Percentiles rank a stretch among this genome's conserved stretches.
phyloP scores from a whole-genome alignment of 2,329 filamentous ascomycete species.

The Calcarisporium arbuscula region DNA sequence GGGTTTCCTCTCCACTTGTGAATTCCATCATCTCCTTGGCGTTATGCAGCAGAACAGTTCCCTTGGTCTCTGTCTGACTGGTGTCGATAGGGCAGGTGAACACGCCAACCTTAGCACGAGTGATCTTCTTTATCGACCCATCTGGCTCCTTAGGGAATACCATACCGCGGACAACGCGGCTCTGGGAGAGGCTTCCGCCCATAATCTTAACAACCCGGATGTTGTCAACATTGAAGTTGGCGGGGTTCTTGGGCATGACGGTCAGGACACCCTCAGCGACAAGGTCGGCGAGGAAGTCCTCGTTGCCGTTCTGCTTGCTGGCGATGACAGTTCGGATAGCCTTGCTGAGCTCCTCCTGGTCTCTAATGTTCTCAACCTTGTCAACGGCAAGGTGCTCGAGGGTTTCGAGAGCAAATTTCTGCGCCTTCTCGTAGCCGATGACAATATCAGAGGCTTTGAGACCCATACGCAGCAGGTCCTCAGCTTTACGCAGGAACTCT shows the following conservation, averaged over 20 bases:
- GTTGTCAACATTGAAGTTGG: slow-evolving; percentile 98
- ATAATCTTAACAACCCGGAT: slow-evolving; percentile 99
- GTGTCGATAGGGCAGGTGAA: slow-evolving; percentile 95
- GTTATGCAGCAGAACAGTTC: slow-evolving; percentile 92
- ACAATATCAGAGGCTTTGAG: slow-evolving; percentile 98
- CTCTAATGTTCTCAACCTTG: slow-evolving; percentile 77
- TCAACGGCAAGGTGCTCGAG: slow-evolving; percentile 88
- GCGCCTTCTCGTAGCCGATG: slow-evolving; percentile 90
- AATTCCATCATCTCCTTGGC: slow-evolving; percentile 99
- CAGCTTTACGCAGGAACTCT: slow-evolving; percentile 92
- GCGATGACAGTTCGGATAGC: slow-evolving; percentile 92
- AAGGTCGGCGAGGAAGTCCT: slow-evolving; percentile 79
- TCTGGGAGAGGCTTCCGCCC: slow-evolving; percentile 92
- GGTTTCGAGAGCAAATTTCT: slow-evolving; percentile 76
- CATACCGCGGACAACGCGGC: slow-evolving; percentile 93
- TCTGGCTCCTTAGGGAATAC: slow-evolving; percentile 96
- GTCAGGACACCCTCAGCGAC: slow-evolving; percentile 81
- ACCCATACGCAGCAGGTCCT: slow-evolving; percentile 93
- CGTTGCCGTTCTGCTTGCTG: slow-evolving; percentile 92
- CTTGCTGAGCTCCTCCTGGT: slow-evolving; percentile 82
- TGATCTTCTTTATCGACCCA: slow-evolving; percentile 82
- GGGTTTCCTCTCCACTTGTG: slow-evolving; percentile 90
- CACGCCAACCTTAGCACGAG: slow-evolving; percentile 91
- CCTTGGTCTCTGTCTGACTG: slow-evolving; percentile 97
- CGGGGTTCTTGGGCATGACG: slow-evolving; percentile 90